These are phyloP conservation scores for Prunus salicina DNA, from an alignment of 306 rosid genomes.

Conservation along the genomic window DNA sequence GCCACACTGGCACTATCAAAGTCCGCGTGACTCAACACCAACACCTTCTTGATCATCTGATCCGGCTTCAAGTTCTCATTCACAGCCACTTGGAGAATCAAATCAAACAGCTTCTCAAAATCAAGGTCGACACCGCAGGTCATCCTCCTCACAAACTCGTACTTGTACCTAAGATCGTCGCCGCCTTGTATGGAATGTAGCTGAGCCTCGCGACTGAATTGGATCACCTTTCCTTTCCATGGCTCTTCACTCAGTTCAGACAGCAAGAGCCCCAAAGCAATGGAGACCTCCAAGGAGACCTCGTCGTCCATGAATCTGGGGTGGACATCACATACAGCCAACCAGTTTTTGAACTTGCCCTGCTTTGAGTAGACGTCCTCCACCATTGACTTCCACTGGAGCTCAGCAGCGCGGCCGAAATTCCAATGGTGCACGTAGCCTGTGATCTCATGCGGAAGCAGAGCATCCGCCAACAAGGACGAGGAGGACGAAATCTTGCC, in stretches of 20 bases:
- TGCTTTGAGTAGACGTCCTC: no score
- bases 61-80: slow-evolving; percentile 42
- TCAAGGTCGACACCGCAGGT: slow-evolving; percentile 36
- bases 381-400: no score
- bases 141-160: slow-evolving; percentile 32
- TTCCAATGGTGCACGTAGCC: no score
- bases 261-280: slow-evolving; percentile 56
- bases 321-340: slow-evolving; percentile 38
- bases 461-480: slow-evolving; percentile 33
- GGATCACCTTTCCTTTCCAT: slow-evolving; percentile 54
- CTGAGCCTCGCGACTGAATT: slow-evolving; percentile 35
- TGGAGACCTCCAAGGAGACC: slow-evolving; percentile 44
- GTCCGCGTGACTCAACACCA: slow-evolving; percentile 37
- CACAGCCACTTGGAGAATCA: slow-evolving; percentile 42
- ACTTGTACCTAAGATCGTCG: slow-evolving; percentile 30
- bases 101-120: slow-evolving; percentile 59
- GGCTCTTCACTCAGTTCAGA: slow-evolving; percentile 59
- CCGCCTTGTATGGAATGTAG: slow-evolving; percentile 46
- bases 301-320: slow-evolving; percentile 42
- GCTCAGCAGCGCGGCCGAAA: no score
- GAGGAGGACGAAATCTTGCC: slow-evolving; percentile 4
- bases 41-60: slow-evolving; percentile 55
- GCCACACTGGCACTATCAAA: no score
- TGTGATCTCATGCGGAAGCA: no score
- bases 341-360: no score